phyloP scores from a whole-genome alignment of 768 basidiomycete genomes.

The Termitomyces sp. region DNA sequence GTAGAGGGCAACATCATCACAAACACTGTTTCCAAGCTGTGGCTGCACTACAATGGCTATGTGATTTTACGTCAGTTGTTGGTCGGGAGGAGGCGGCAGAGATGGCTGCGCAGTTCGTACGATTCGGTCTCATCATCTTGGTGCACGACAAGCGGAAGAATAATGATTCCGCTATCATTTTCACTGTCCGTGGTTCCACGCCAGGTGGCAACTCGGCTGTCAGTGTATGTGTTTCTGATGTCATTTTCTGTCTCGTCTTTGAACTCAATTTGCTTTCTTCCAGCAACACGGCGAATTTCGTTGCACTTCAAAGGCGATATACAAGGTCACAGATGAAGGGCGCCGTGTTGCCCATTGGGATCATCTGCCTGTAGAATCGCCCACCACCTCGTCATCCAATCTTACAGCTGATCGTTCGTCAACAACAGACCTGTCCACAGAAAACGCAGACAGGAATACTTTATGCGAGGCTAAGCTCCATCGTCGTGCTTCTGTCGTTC shows the following conservation, averaged over 20 bases:
- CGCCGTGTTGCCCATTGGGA: constrained; percentile 86
- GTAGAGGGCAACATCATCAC: constrained; percentile 44
- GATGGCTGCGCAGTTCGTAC: constrained; percentile 96
- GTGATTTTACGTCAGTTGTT: constrained; percentile 94
- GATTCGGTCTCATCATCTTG: constrained; percentile 84
- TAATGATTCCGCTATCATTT: constrained; percentile 89
- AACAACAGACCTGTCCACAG: constrained; percentile 46
- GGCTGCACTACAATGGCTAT: constrained; percentile 91
- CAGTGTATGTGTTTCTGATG: constrained; percentile 39
- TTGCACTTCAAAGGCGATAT: constrained; percentile 92
- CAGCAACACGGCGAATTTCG: constrained; percentile 96
- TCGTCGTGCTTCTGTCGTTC: constrained; percentile 74
- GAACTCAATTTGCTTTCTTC: constrained; percentile 12
- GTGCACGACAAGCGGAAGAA: constrained; percentile 91
- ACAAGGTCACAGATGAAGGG: constrained; percentile 92
- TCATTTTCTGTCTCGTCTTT: constrained; percentile 6
- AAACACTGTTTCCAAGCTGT: constrained; percentile 83
- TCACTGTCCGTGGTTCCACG: constrained; percentile 81
- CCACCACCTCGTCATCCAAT: constrained; percentile 61
- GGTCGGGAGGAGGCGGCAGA: constrained; percentile 96
- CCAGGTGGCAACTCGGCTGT: constrained; percentile 73
- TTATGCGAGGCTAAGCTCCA: constrained; percentile 63
- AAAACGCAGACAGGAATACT: constrained; percentile 24
- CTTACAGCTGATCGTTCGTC: constrained; percentile 58
- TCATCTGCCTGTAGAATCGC: constrained; percentile 46